Evolutionary conservation across 1,139 yeast species (phyloP), one percentile per base, ranked within the genome.

Genomic region (Suhomyces anneliseae): DNA sequence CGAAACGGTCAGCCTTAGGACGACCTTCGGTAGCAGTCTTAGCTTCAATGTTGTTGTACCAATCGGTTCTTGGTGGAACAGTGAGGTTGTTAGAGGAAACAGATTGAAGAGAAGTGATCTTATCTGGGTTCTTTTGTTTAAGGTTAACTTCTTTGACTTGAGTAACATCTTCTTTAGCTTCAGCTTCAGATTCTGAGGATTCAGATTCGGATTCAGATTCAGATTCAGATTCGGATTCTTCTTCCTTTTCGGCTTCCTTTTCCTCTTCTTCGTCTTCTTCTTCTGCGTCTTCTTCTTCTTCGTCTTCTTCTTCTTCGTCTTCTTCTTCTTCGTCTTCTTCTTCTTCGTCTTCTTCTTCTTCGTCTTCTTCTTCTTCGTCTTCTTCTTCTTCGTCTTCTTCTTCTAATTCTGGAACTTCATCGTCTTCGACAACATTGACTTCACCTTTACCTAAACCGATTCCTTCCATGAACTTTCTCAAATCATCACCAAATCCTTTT

Each of bases 61-160:
- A 90, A 54, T 87, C 90, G 15, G 81, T 72, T 57, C 86, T 80
- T 36, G 85, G 81, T 19, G 87, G 85, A 34, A 90, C 69, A 1
- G 74, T 50, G 41, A 88, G 73, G 53, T 80, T 83, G 38, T 81
- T 79, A 15, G 85, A 72, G 42, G 72, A 72, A 19, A 85, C 85
- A 3, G 84, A 70, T 41, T 81, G 73, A 36, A 83, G 66, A 53
- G 81, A 74, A 12, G 79, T 73, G 32, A 85, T 60, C 62, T 74
- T 75, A 60, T 76, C 76, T 5, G 68, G 38, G 58, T 64, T 49
- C 50, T 61, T 38, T 27, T 48, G 43, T 14, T 46, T 43, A 43
- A 47, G 36, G 35, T 46, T 38, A 55, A 62, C 42, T 38, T 44
- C 46, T 15, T 61, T 60, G 32, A 51, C 56, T 34, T 63, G 56